Conservation (phyloP, 208 protist genomes). For the Zelonia costaricensis region DNA sequence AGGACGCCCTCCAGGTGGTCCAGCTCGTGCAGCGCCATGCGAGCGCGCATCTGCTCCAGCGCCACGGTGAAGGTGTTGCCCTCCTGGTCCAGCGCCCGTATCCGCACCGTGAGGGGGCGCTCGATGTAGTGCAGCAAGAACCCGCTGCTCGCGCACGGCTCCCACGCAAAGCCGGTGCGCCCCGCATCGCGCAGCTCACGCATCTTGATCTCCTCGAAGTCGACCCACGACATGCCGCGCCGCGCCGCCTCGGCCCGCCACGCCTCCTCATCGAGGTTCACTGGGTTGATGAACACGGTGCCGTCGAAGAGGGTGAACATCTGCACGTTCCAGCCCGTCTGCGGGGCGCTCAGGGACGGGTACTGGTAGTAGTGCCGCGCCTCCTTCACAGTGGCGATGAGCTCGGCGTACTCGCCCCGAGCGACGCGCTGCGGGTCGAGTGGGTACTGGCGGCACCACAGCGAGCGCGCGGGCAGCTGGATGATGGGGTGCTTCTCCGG, state of each 20-base stretch:
- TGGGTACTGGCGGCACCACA: constrained; percentile 71
- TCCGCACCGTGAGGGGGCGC: constrained; percentile 62
- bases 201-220: constrained; percentile 59
- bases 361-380: constrained; percentile 88
- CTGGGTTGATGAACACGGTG: constrained; percentile 84
- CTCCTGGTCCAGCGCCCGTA: constrained; percentile 47
- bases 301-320: constrained; percentile 87
- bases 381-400: constrained; percentile 61
- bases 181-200: constrained; percentile 38
- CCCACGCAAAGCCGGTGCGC: constrained; percentile 84
- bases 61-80: constrained; percentile 42
- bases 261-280: constrained; percentile 71
- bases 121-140: constrained; percentile 93
- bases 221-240: constrained; percentile 30
- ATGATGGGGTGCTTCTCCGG: constrained; percentile 67
- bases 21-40: constrained; percentile 86
- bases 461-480: constrained; percentile 81
- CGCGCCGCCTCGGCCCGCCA: constrained; percentile 26
- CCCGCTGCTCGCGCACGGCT: constrained; percentile 89
- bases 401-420: constrained; percentile 57
- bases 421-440: constrained; percentile 38
- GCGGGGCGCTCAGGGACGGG: constrained; percentile 80
- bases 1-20: constrained; percentile 86
- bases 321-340: constrained; percentile 91
- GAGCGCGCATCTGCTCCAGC: constrained; percentile 70